Evolutionary conservation across 495 filamentous ascomycete genomes (phyloP).

Genomic region (Glonium stellatum): DNA sequence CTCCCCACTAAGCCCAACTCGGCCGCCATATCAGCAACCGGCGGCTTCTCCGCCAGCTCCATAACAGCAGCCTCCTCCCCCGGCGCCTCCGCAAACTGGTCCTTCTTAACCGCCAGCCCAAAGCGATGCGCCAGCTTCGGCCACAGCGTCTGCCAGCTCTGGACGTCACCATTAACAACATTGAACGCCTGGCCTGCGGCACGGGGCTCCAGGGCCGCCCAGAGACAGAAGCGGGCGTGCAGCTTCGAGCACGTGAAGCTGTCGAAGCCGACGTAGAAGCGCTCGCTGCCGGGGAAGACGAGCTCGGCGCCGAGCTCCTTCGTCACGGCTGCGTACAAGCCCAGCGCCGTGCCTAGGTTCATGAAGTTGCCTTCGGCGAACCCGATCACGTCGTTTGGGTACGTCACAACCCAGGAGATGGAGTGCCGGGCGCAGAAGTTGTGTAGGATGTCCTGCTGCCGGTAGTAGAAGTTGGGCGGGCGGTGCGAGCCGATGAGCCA

Average conservation of each 20-base stretch:
- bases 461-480: slow-evolving; percentile 32
- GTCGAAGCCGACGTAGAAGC: slow-evolving; percentile 47
- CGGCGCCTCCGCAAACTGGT: slow-evolving; percentile 39
- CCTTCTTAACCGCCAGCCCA: slow-evolving; percentile 39
- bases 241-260: slow-evolving; percentile 45
- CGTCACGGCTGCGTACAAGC: slow-evolving; percentile 45
- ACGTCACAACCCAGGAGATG: slow-evolving; percentile 42
- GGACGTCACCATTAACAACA: slow-evolving; percentile 48
- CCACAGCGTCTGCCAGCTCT: slow-evolving; percentile 52
- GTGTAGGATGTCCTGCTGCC: slow-evolving; percentile 24
- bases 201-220: slow-evolving; percentile 42
- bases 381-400: slow-evolving; percentile 50
- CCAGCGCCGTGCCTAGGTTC: slow-evolving; percentile 47
- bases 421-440: slow-evolving; percentile 10
- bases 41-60: slow-evolving; percentile 36
- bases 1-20: slow-evolving; percentile 38
- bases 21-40: slow-evolving; percentile 38
- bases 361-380: slow-evolving; percentile 49
- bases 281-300: slow-evolving; percentile 43
- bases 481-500: slow-evolving; percentile 30
- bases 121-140: slow-evolving; percentile 45
- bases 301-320: slow-evolving; percentile 44
- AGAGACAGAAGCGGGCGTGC: slow-evolving; percentile 49
- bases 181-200: slow-evolving; percentile 50
- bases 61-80: slow-evolving; percentile 17